Base-by-base conservation (phyloP, 805 yeast genomes). In the Yarrowia keelungensis region DNA sequence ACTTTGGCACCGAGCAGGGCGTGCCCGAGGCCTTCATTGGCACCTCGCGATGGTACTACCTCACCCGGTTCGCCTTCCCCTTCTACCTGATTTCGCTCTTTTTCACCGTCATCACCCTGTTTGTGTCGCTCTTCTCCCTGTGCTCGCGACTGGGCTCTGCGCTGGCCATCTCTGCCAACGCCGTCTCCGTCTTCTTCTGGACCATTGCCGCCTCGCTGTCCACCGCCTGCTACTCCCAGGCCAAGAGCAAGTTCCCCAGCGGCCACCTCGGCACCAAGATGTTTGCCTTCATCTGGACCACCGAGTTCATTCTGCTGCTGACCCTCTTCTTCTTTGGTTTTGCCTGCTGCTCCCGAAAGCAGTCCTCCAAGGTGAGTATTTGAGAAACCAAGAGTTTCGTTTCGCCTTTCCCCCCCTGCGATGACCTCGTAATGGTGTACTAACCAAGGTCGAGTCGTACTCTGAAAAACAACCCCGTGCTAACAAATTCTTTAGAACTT, bases 151-250 rank as follows among this genome's bases (percentile, higher is more conserved):
- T 74, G 53, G 74, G 74, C 39, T 71, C 75, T 14, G 71, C 75
- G 46, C 70, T 77, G 39, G 71, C 76, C 42, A 58, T 79, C 12
- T 69, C 71, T 56, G 47, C 69, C 62, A 61, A 72, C 68, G 65
- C 76, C 46, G 22, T 77, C 14, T 73, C 78, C 26, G 73, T 74
- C 69, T 32, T 73, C 45, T 80, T 75, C 70, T 70, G 62, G 64
- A 51, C 71, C 43, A 87, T 87, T 65, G 89, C 87, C 69, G 87
- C 87, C 61, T 79, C 89, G 7, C 79, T 87, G 75, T 85, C 86
- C 76, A 91, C 97, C 51, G 93, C 96, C 7, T 89, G 84, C 53
- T 77, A 83, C 69, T 94, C 88, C 15, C 75, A 89, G 80, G 93
- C 90, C 51, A 87, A 81, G 76, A 82, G 86, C 73, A 88, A 89